A percentile compares a stretch with the other conserved stretches of the same genome.
These are phyloP conservation scores for Leishmania lainsoni DNA, from an alignment of 208 protist species.

Conservation along the genomic window DNA sequence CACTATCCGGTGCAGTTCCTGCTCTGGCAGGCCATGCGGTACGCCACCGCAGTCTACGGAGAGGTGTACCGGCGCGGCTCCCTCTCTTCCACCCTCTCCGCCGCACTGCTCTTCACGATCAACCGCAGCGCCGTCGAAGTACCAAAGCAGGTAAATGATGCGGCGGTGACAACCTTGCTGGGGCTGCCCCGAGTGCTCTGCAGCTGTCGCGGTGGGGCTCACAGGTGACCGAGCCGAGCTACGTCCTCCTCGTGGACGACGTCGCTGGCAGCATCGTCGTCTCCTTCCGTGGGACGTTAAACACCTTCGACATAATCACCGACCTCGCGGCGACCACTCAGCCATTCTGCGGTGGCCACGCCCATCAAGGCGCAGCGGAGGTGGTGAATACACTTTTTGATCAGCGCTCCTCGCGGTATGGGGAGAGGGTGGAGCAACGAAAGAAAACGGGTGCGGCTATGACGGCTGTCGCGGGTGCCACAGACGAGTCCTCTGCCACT, in stretches of 20 bases:
- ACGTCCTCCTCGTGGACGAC: slow-evolving; percentile 56
- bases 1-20: slow-evolving; percentile 37
- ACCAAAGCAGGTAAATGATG: slow-evolving; percentile 42
- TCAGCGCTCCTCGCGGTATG: slow-evolving; percentile 30
- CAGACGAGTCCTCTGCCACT: neutral
- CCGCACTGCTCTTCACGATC: slow-evolving; percentile 42
- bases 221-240: slow-evolving; percentile 51
- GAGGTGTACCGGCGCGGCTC: slow-evolving; percentile 48
- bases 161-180: slow-evolving; percentile 53
- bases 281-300: slow-evolving; percentile 65
- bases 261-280: slow-evolving; percentile 50
- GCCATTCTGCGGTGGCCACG: slow-evolving; percentile 55
- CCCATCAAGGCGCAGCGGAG: slow-evolving; percentile 52
- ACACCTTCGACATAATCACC: slow-evolving; percentile 59
- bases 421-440: neutral
- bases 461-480: neutral
- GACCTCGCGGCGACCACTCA: slow-evolving; percentile 54
- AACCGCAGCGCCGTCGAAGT: slow-evolving; percentile 30
- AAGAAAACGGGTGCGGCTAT: neutral
- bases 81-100: slow-evolving; percentile 39
- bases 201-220: slow-evolving; percentile 51
- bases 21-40: slow-evolving; percentile 56
- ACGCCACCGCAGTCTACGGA: slow-evolving; percentile 69
- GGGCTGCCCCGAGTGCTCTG: slow-evolving; percentile 45
- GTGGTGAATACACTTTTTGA: slow-evolving; percentile 56